phyloP scores from a whole-genome alignment of 2,329 filamentous ascomycete genomes.

The Triangularia verruculosa region DNA sequence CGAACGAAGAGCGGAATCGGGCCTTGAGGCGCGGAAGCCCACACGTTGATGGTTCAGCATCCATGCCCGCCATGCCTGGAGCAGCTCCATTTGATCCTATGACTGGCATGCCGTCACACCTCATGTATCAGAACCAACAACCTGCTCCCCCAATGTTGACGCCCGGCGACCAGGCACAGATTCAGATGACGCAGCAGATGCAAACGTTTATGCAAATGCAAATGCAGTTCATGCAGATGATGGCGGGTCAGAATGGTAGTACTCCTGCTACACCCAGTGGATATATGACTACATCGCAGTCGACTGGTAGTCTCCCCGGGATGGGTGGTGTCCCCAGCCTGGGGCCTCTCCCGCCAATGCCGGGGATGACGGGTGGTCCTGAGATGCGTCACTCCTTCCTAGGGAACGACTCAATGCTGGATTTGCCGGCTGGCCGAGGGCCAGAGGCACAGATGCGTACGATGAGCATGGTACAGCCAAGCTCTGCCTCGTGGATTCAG shows the following conservation, averaged over 20 bases:
- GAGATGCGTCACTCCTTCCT: slow-evolving; percentile 45
- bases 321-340: slow-evolving; percentile 43
- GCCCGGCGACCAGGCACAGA: slow-evolving; percentile 68
- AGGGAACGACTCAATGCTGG: slow-evolving; percentile 44
- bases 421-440: slow-evolving; percentile 39
- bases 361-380: slow-evolving; percentile 29
- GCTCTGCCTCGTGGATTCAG: slow-evolving; percentile 56
- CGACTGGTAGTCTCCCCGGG: slow-evolving; percentile 28
- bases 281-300: slow-evolving; percentile 28
- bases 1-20: slow-evolving; percentile 74
- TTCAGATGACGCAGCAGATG: slow-evolving; percentile 82
- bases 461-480: slow-evolving; percentile 81
- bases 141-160: slow-evolving; percentile 42
- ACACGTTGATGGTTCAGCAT: slow-evolving; percentile 53
- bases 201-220: slow-evolving; percentile 89
- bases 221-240: slow-evolving; percentile 91
- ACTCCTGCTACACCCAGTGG: slow-evolving; percentile 23
- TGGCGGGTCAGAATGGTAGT: slow-evolving; percentile 46
- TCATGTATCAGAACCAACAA: slow-evolving; percentile 45
- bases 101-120: slow-evolving; percentile 48
- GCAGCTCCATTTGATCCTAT: slow-evolving; percentile 46
- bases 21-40: slow-evolving; percentile 78
- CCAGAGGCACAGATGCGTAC: slow-evolving; percentile 57
- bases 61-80: slow-evolving; percentile 38
- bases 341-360: slow-evolving; percentile 31